Evolutionary conservation across 1,284 basidiomycete species (phyloP), one percentile per base, ranked within the genome.

Genomic region (Ganoderma sinense): DNA sequence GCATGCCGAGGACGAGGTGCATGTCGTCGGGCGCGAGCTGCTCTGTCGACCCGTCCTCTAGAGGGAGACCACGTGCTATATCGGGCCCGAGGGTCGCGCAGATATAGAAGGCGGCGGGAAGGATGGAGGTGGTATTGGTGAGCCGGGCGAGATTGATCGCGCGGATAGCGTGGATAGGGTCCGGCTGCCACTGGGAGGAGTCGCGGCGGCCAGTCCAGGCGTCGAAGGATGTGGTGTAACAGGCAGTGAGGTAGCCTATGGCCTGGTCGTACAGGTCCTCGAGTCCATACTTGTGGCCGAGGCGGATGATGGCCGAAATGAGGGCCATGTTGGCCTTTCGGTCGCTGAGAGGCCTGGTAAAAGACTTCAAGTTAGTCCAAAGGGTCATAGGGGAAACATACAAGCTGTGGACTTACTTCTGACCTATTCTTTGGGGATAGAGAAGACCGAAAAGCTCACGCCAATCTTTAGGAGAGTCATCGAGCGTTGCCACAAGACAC

Each of bases 211-310:
- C 53, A 5, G 26, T 31, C 71, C 68, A 69, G 6, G 33, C 62
- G 39, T 71, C 62, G 65, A 69, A 69, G 59, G 45, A 45, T 18
- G 48, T 48, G 7, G 67, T 69, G 63, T 68, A 73, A 48, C 60
- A 69, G 18, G 53, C 55, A 0, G 55, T 60, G 36, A 73, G 65
- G n/a, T 63, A 62, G 2, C 53, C n/a, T 40, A 69, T 33, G 0
- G 67, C 67, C 23, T 67, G 48, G 0, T 59, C 41, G 39, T 65
- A 39, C 18, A 73, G 43, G 16, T 48, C 65, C n/a, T 55, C 56
- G 62, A 70, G 39, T 26, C 66, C 60, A 45, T 73, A 73, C 39
- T 73, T 73, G 67, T 70, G 67, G 18, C 48, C 69, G 14, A 73
- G 45, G 18, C 67, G 71, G 29, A 69, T 40, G 33, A 70, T 59